Conservation (phyloP, 371 early-diverging fungal species). For the Batrachochytrium dendrobatidis region DNA sequence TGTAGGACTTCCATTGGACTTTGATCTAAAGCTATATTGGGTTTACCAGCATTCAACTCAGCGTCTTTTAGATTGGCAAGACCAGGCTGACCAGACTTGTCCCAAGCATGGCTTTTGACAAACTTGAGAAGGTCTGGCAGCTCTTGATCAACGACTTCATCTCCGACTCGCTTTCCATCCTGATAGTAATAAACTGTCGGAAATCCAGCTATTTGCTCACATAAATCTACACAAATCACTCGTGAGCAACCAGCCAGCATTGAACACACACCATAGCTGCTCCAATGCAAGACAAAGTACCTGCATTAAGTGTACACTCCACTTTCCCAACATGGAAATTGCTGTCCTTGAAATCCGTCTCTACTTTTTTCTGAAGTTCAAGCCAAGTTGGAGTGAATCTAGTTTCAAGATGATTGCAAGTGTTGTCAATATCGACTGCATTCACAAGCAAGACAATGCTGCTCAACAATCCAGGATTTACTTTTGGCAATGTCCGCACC, state of each 20-base stretch:
- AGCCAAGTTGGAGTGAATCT: slow-evolving; percentile 35
- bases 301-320: slow-evolving; percentile 62
- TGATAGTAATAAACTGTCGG: slow-evolving; percentile 7
- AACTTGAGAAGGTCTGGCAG: not conserved
- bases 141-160: not conserved
- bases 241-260: no score
- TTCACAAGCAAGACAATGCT: slow-evolving; percentile 9
- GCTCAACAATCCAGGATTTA: no score
- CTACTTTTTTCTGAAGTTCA: slow-evolving; percentile 16
- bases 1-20: slow-evolving; percentile 11
- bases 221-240: slow-evolving; percentile 2
- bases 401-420: not conserved
- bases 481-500: slow-evolving; percentile 26
- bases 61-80: not conserved
- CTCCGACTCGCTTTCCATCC: not conserved
- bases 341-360: slow-evolving; percentile 15
- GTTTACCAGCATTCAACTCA: not conserved
- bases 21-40: no score
- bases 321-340: slow-evolving; percentile 66
- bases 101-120: not conserved
- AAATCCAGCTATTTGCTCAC: no score
- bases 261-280: no score
- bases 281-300: no score
- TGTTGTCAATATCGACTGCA: no score
- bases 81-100: not conserved